phyloP scores from a whole-genome alignment of 345 rosid species.

The Gossypium raimondii region DNA sequence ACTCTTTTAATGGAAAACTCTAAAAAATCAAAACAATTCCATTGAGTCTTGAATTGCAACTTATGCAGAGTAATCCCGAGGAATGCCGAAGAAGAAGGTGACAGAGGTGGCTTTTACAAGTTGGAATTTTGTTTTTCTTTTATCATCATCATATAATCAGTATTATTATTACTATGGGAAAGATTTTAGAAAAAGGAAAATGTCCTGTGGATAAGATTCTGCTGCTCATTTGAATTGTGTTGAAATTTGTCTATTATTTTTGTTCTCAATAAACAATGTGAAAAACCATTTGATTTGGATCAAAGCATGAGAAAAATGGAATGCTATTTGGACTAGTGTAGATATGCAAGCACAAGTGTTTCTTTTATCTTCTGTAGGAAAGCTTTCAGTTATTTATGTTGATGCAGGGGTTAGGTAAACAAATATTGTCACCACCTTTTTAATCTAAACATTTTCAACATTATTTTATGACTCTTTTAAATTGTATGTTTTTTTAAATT shows the following conservation, averaged over 20 bases:
- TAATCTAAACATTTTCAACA: too few relatives aligned
- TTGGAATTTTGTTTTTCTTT: not conserved
- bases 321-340: too few relatives aligned
- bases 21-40: not conserved
- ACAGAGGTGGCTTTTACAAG: not conserved
- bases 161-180: not conserved
- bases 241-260: not conserved
- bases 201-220: not conserved
- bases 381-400: too few relatives aligned
- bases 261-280: slow-evolving; percentile 5
- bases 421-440: too few relatives aligned
- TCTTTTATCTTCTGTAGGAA: too few relatives aligned
- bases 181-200: not conserved
- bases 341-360: too few relatives aligned
- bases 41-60: not conserved
- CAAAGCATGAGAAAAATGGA: not conserved
- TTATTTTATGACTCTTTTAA: too few relatives aligned
- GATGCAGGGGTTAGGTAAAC: too few relatives aligned
- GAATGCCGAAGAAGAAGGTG: not conserved
- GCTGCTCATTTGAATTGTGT: slow-evolving; percentile 3
- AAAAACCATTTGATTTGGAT: not conserved
- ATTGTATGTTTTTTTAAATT: too few relatives aligned
- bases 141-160: not conserved
- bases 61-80: not conserved
- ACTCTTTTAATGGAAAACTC: slow-evolving; percentile 23